Evolutionary conservation across 2,329 filamentous ascomycete genomes (phyloP), one percentile per base, ranked within the genome.

Genomic region (Claviceps pazoutovae): DNA sequence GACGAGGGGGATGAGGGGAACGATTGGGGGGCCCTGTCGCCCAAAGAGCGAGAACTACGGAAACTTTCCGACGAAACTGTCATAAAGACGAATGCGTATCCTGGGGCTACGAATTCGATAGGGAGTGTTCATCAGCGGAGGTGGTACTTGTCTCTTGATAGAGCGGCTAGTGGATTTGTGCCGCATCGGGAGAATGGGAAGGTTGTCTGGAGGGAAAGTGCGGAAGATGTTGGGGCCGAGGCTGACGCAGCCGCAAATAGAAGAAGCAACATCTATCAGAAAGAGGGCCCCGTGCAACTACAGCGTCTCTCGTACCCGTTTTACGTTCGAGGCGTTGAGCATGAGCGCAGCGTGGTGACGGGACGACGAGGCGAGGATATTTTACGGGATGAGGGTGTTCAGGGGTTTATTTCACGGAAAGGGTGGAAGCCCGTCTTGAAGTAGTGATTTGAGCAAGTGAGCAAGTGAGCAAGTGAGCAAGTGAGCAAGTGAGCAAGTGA

Each of bases 331-430:
- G 83, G 82, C 0, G 71, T 74, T 5, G 78, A 82, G 1, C 58
- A 70, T 39, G 83, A 87, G 65, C 70, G 74, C n/a, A 87, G 83
- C 60, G 68, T 86, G 2, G 71, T 87, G 3, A 87, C 83, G 2
- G 81, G 80, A 1, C 69, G 82, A 50, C 66, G 70, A 9, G 80
- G 76, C 1, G 64, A 61, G 4, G 80, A 86, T 23, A 73, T 86
- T 3, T 68, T 87, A 46, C 63, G 59, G 21, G 81, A 86, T 57
- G 80, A 84, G 58, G 74, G 74, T 0, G 77, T 86, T 2, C 61
- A 68, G 19, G 72, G 70, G 1, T 86, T 78, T 61, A 61, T 75
- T 5, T 71, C 72, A 4, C 69, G 83, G 51, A 78, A 74, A 60
- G 80, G 80, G 5, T 86, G 83, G 83, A 72, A 59, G 43, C 66